These are phyloP conservation scores for Domatiomyces globalis DNA, from an alignment of 2,329 filamentous ascomycete species.

Conservation along the genomic window DNA sequence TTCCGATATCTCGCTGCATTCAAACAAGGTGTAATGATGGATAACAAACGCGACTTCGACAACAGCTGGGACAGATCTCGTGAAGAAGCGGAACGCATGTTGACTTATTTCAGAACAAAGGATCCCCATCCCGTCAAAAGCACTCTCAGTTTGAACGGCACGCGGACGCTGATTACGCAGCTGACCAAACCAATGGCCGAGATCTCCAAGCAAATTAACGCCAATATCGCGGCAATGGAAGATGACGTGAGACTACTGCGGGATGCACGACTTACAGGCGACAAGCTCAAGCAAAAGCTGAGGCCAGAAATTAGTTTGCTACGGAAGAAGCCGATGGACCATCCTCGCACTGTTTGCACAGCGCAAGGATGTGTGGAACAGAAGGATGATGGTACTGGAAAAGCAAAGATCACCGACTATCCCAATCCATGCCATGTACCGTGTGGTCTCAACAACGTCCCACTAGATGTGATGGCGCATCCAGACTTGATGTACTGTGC, in stretches of 20 bases:
- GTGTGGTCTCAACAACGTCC: slow-evolving; percentile 20
- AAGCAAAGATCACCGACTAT: slow-evolving; percentile 16
- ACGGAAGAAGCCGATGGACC: slow-evolving; percentile 12
- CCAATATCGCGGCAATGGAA: slow-evolving; percentile 21
- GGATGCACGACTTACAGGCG: slow-evolving; percentile 16
- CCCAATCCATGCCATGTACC: slow-evolving; percentile 21
- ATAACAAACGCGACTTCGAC: slow-evolving; percentile 22
- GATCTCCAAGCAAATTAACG: slow-evolving; percentile 23
- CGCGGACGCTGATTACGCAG: slow-evolving; percentile 24
- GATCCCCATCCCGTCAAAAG: slow-evolving; percentile 24
- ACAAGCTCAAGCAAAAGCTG: slow-evolving; percentile 20
- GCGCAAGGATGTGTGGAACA: slow-evolving; percentile 19
- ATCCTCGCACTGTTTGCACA: slow-evolving; percentile 23
- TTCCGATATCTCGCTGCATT: slow-evolving; percentile 30
- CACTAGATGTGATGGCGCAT: slow-evolving; percentile 16
- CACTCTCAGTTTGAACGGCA: slow-evolving; percentile 29
- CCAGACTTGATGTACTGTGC: slow-evolving; percentile 18
- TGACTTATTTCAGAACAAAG: slow-evolving; percentile 20
- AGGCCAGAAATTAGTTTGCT: not conserved
- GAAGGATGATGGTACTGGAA: slow-evolving; percentile 16
- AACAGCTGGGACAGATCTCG: slow-evolving; percentile 28
- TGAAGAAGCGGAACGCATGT: slow-evolving; percentile 21
- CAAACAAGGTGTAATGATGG: slow-evolving; percentile 22
- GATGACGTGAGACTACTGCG: slow-evolving; percentile 21
- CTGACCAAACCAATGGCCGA: slow-evolving; percentile 28